Base-by-base conservation (phyloP, 306 rosid species). In the Lathyrus tuberosus region DNA sequence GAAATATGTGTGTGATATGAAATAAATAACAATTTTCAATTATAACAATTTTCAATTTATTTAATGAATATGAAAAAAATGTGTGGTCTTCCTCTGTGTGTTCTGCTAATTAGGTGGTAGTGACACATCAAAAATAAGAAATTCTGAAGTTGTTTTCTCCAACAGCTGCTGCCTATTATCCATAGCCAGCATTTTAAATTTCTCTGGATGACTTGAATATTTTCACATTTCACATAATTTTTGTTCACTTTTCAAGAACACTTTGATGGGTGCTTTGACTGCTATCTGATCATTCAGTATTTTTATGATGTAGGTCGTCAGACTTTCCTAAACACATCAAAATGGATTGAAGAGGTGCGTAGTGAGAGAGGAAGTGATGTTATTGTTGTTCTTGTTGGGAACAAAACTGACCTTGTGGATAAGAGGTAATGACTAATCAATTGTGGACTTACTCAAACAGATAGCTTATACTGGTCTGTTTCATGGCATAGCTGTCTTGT, bases 291-390 rank as follows among this genome's bases (percentile, higher is more conserved):
- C 46, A 49, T 70, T 59, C 70, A 20, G 38, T 68, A 35, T 64
- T 73, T 22, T 56, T 58, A 10, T n/a, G n/a, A n/a, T 73, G 28
- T 63, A 91, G 97, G 96, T 52, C 82, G 94, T 59, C 91, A 87
- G 57, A 83, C 97, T 64, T 91, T 91, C 79, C 78, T 91, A 73
- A 91, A 88, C 69, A 91, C 93, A 71, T 47, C 80, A 58, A 91
- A 84, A 81, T 91, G 97, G 96, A 89, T 91, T 62, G 97, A 91
- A 83, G 93, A 91, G 84, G 97, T 91, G 73, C 89, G 93, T 28
- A 86, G 93, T 61, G 97, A 91, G 83, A 73, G 93, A 74, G 97
- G 96, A 51, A 84, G 86, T 7, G 97, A 91, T 82, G 97, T 91
- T 33, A 91, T 91, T 71, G 82, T 91, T 73, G 93, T 88, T 71